These are phyloP conservation scores for Ogataea henricii DNA, from an alignment of 805 yeast genomes.

Conservation along the genomic window DNA sequence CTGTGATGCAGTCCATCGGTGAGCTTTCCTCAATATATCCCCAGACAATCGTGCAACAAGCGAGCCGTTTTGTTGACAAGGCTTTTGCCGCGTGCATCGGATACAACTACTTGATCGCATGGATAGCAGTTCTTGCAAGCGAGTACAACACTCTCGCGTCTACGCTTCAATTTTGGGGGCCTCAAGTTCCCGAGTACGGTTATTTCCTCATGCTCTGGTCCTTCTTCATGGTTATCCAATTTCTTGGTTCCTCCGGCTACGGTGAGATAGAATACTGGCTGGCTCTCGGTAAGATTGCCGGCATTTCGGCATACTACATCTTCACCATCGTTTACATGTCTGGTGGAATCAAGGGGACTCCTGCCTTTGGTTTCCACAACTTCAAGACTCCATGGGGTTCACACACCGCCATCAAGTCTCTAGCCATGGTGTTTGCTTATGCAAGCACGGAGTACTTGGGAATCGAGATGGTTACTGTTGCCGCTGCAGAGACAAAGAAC, in stretches of 20 bases:
- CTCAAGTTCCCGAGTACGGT: conserved; percentile 55
- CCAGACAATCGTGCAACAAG: conserved; percentile 37
- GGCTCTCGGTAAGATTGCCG: conserved; percentile 47
- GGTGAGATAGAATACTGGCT: conserved; percentile 59
- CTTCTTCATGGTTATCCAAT: conserved; percentile 50
- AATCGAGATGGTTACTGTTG: conserved; percentile 40
- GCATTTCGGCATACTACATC: conserved; percentile 40
- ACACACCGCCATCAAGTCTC: conserved; percentile 19
- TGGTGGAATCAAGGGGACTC: conserved; percentile 38
- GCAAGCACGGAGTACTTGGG: conserved; percentile 30
- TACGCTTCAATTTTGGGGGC: conserved; percentile 51
- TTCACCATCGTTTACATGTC: conserved; percentile 38
- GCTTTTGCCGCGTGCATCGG: conserved; percentile 55
- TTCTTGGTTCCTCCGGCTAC: conserved; percentile 51
- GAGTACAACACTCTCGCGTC: conserved; percentile 55
- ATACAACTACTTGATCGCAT: conserved; percentile 50
- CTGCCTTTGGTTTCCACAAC: conserved; percentile 23
- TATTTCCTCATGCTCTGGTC: conserved; percentile 54
- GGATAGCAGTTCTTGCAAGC: conserved; percentile 53
- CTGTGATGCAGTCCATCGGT: conserved; percentile 55
- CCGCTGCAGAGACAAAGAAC: conserved; percentile 62
- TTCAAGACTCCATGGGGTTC: conserved; percentile 15
- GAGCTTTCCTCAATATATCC: conserved; percentile 50
- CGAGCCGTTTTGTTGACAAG: conserved; percentile 49
- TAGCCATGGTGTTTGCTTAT: conserved; percentile 27